Conservation (phyloP, 768 basidiomycete species). For the Lactarius indigo region DNA sequence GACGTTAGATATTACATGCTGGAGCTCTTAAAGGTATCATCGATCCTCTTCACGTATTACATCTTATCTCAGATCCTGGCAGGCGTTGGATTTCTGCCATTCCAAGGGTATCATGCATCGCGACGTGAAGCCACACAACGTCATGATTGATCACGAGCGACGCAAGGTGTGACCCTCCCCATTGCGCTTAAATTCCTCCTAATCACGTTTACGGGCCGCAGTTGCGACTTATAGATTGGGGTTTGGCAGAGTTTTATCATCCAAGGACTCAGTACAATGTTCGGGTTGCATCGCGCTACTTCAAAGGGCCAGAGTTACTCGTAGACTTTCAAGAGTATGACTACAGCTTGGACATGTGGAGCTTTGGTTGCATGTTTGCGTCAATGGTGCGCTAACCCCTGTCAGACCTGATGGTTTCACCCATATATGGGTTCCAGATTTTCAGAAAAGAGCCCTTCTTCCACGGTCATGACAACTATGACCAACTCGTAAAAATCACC, state of each 20-base stretch:
- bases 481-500: slow-evolving; percentile 96
- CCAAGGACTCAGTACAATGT: slow-evolving; percentile 98
- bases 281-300: slow-evolving; percentile 94
- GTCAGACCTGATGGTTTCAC: slow-evolving; percentile 2
- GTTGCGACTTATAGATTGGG: slow-evolving; percentile 98
- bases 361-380: slow-evolving; percentile 97
- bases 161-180: slow-evolving; percentile 60
- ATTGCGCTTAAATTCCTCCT: background rate
- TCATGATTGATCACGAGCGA: slow-evolving; percentile 99
- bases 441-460: slow-evolving; percentile 99
- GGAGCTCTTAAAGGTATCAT: slow-evolving; percentile 82
- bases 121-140: slow-evolving; percentile 98
- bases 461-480: slow-evolving; percentile 98
- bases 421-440: slow-evolving; percentile 52
- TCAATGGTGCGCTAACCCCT: slow-evolving; percentile 66
- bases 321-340: slow-evolving; percentile 99
- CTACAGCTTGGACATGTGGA: slow-evolving; percentile 98
- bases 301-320: slow-evolving; percentile 94
- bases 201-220: slow-evolving; percentile 32
- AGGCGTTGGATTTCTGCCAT: slow-evolving; percentile 97
- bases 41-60: background rate
- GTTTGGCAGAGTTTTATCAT: slow-evolving; percentile 97
- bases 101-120: slow-evolving; percentile 99
- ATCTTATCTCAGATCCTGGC: slow-evolving; percentile 4
- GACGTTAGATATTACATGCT: slow-evolving; percentile 97